phyloP scores from a whole-genome alignment of 352 stramenopile genomes.

The Pythium dissotocum region DNA sequence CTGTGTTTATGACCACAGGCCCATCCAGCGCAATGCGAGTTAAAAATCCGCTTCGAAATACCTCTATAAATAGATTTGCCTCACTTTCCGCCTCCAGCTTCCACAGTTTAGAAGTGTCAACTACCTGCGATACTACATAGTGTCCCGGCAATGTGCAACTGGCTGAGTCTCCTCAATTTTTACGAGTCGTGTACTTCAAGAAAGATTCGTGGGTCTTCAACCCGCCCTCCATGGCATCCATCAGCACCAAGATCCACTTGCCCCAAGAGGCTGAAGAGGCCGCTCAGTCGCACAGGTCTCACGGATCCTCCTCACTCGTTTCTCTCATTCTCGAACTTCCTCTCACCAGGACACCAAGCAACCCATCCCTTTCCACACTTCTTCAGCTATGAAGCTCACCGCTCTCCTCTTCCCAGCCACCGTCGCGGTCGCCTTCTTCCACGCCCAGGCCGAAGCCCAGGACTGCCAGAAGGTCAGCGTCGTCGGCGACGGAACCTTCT shows the following conservation, averaged over 20 bases:
- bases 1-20: not conserved
- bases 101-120: too few relatives aligned
- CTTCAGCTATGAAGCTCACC: slow-evolving; percentile 13
- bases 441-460: not conserved
- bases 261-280: not conserved
- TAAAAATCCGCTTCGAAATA: not conserved
- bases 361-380: not conserved
- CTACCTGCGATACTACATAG: not conserved
- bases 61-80: not conserved
- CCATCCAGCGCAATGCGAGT: not conserved
- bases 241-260: not conserved
- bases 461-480: slow-evolving; percentile 34
- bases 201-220: not conserved
- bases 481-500: slow-evolving; percentile 35
- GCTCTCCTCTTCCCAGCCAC: not conserved
- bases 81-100: not conserved
- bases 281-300: not conserved
- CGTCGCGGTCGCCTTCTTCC: not conserved
- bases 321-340: slow-evolving; percentile 13
- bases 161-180: not conserved
- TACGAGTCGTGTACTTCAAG: not conserved
- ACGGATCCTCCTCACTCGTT: too few relatives aligned
- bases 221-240: not conserved
- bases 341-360: slow-evolving; percentile 1
- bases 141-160: not conserved